Evolutionary conservation across 2,329 filamentous ascomycete species (phyloP), one percentile per base, ranked within the genome.

Genomic region (Trichoderma asperellum): DNA sequence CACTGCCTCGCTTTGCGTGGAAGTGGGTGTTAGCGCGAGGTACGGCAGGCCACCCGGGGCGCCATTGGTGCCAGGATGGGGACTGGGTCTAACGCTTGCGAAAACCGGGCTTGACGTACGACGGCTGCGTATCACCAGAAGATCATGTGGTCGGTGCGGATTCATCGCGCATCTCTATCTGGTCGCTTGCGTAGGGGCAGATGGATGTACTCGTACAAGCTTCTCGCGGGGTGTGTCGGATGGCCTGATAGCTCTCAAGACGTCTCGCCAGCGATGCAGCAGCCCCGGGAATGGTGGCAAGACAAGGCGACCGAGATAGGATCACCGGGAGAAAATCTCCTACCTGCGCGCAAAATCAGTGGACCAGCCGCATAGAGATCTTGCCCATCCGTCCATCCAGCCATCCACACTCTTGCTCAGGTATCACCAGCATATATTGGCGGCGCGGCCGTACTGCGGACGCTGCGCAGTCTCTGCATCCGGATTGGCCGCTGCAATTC

Each of bases 21-120:
- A 47, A 40, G 61, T n/a, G 24, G 52, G 29, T n/a, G 43, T 29
- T 70, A 71, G 70, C 32, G 61, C 58, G 62, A 70, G 70, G 70
- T 65, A 68, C 57, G 57, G 49, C 24, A 37, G 32, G 21, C 49
- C 40, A 68, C n/a, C 57, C 56, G 40, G 24, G 40, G 21, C 64
- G 64, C 64, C 64, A 68, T 52, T 60, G 55, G 34, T 52, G 64
- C 55, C 43, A 18, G 34, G n/a, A 29, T 21, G 43, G 35, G 10
- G n/a, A 49, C 8, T 21, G 18, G 47, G 56, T 14, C 40, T 35
- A 32, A 53, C 24, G 58, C 35, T 21, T 47, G 58, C 34, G 43
- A 47, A 32, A 43, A 27, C 35, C 62, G 16, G 49, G 32, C 35
- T 40, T 53, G 64, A 68, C 64, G 64, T 68, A 60, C 64, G 64